These are phyloP conservation scores for Capsicum baccatum DNA, from an alignment of 257 asterid species.

Conservation along the genomic window DNA sequence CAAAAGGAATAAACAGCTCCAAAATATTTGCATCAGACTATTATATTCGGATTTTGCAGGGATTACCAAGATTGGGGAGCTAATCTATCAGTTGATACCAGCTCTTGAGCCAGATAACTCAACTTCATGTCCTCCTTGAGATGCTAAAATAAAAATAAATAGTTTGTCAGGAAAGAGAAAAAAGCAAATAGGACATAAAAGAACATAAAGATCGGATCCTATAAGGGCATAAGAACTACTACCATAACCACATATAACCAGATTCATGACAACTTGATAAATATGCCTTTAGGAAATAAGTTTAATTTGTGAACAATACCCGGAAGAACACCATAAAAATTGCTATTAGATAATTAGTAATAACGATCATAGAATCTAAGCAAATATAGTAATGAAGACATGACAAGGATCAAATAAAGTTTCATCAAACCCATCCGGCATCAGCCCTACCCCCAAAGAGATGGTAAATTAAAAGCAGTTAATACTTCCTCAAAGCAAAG, in stretches of 20 bases:
- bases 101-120: conserved; percentile 98
- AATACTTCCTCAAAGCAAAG: not conserved
- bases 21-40: conserved; percentile 19
- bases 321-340: not conserved
- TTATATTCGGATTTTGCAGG: not conserved
- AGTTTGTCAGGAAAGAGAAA: conserved; percentile 32
- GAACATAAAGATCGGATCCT: conserved; percentile 24
- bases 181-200: not conserved
- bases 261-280: not conserved
- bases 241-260: not conserved
- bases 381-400: not conserved
- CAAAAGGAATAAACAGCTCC: not conserved
- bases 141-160: conserved; percentile 60
- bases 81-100: conserved; percentile 90
- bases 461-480: not conserved
- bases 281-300: not conserved
- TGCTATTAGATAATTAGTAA: not conserved
- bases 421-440: not conserved
- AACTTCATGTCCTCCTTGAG: conserved; percentile 98
- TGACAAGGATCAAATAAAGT: not conserved
- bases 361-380: not conserved
- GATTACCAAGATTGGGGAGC: conserved; percentile 96
- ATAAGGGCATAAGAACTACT: conserved; percentile 29
- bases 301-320: not conserved
- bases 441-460: not conserved